Percentiles rank a stretch among this genome's conserved stretches.
phyloP scores from a whole-genome alignment of 2,329 filamentous ascomycete genomes.

The Periconia sp. region DNA sequence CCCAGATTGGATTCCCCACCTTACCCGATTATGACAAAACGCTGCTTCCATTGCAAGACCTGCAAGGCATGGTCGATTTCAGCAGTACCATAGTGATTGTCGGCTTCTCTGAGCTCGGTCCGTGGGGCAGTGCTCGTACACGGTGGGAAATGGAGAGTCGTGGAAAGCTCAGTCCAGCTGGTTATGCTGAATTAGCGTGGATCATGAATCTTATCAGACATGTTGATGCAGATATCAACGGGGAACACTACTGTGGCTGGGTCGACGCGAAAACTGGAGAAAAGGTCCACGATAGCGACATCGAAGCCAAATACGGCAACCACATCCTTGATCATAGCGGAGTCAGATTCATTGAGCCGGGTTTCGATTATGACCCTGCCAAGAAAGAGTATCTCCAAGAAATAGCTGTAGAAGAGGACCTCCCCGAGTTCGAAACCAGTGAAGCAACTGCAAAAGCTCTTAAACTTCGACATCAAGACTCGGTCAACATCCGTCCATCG shows the following conservation, averaged over 20 bases:
- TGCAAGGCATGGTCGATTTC: not conserved
- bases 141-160: slow-evolving; percentile 90
- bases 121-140: slow-evolving; percentile 86
- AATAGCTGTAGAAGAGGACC: slow-evolving; percentile 34
- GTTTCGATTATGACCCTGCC: slow-evolving; percentile 17
- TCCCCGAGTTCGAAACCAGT: slow-evolving; percentile 36
- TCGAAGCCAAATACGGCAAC: slow-evolving; percentile 32
- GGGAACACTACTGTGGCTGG: not conserved
- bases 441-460: slow-evolving; percentile 34
- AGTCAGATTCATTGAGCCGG: slow-evolving; percentile 35
- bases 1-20: not conserved
- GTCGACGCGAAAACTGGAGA: slow-evolving; percentile 24
- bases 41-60: not conserved
- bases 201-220: slow-evolving; percentile 92
- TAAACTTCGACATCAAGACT: slow-evolving; percentile 35
- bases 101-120: slow-evolving; percentile 35
- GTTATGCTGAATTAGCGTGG: slow-evolving; percentile 90
- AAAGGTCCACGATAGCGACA: slow-evolving; percentile 33
- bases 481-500: slow-evolving; percentile 22
- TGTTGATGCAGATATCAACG: slow-evolving; percentile 51
- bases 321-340: slow-evolving; percentile 39
- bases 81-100: not conserved
- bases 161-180: slow-evolving; percentile 82
- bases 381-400: slow-evolving; percentile 38
- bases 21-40: slow-evolving; percentile 1